Evolutionary conservation across 169 alveolate species (phyloP), one percentile per base, ranked within the genome.

Genomic region (Plasmodium adleri): DNA sequence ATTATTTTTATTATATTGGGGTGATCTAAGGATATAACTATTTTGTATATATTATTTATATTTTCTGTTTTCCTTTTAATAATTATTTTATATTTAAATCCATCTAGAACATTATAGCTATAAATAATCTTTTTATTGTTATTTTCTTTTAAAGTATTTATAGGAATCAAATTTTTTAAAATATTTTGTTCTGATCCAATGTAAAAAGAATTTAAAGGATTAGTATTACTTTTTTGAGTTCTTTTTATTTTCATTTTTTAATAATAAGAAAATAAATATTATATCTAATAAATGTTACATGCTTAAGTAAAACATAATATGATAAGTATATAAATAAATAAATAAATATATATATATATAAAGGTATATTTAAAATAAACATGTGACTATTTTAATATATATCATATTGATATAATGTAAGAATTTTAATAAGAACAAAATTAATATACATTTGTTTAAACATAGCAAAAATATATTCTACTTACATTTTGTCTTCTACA

Each of bases 41-140:
- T 22, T 32, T 66, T 26, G 54, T 67, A 66, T 43, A 7, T 20
- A 54, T 80, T 80, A 26, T 67, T 67, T 80, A 80, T 50, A 22
- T 80, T 66, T 0, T 64, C 9, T 17, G 54, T 67, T 80, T 56
- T 43, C 26, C 17, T 80, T 80, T 80, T 80, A 20, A 80, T 64
- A 39, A 67, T 66, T 15, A 67, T 67, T 80, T 66, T 80, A 72
- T 80, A 80, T 80, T 80, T 80, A 43, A 66, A 80, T 50, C 80
- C 90, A 80, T 80, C 80, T 22, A 66, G 32, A 62, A 64, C 56
- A 72, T 54, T 66, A 56, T 80, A 80, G 43, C 83, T 80, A 74
- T 80, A 80, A 49, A 64, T 54, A 13, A 80, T 60, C 58, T 80
- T 80, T 32, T 68, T 54, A 17, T 67, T 54, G 15, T 80, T 39